Conservation (phyloP, 441 rosid species). For the Adansonia madagascariensis region DNA sequence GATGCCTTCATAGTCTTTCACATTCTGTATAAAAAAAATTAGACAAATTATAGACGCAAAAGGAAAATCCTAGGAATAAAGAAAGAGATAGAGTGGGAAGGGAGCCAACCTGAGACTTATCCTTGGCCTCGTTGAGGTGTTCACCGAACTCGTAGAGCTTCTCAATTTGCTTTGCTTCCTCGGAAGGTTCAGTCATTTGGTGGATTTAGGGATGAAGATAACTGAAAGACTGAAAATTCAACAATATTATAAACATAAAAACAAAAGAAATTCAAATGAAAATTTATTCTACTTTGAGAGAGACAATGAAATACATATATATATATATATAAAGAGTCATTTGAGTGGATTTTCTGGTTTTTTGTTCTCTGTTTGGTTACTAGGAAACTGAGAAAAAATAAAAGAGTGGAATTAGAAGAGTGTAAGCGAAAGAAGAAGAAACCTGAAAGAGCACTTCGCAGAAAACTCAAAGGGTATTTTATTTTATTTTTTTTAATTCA, state of each 20-base stretch:
- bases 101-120: background rate
- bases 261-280: no score
- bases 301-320: background rate
- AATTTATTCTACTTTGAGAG: no score
- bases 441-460: background rate
- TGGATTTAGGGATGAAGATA: background rate
- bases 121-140: constrained; percentile 3
- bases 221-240: background rate
- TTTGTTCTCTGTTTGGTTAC: background rate
- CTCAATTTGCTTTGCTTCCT: background rate
- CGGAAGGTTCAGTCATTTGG: background rate
- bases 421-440: background rate
- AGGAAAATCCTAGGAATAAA: background rate
- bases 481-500: background rate
- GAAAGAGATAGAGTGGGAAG: background rate
- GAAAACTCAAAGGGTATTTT: background rate
- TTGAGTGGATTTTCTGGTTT: background rate
- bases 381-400: background rate
- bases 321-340: background rate
- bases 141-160: background rate
- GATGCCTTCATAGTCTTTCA: constrained; percentile 79
- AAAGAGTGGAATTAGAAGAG: background rate
- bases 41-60: background rate
- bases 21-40: constrained; percentile 50
- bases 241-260: background rate